Evolutionary conservation across 768 basidiomycete species (phyloP).

Genomic region (Gyrodon lividus): DNA sequence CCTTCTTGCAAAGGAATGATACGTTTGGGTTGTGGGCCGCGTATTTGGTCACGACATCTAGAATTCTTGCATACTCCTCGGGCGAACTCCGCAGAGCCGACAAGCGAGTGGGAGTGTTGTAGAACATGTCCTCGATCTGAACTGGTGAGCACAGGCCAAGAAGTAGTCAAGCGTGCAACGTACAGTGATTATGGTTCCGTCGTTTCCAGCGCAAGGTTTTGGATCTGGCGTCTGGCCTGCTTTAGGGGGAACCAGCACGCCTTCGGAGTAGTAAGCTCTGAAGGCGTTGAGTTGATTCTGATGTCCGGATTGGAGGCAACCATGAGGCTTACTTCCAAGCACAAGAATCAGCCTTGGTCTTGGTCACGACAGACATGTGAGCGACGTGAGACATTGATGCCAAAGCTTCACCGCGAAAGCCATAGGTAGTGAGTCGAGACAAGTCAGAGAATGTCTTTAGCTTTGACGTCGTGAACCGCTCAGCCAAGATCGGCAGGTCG

Average conservation of each 20-base stretch:
- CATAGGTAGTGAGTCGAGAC: slow-evolving; percentile 82
- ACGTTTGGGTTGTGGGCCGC: slow-evolving; percentile 90
- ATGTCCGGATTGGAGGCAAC: background rate
- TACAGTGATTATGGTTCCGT: slow-evolving; percentile 88
- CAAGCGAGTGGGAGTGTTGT: slow-evolving; percentile 86
- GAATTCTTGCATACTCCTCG: slow-evolving; percentile 89
- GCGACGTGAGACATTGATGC: slow-evolving; percentile 96
- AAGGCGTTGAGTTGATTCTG: slow-evolving; percentile 1
- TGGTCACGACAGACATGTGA: slow-evolving; percentile 86
- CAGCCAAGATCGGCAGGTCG: slow-evolving; percentile 88
- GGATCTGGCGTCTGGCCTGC: slow-evolving; percentile 73
- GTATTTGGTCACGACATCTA: slow-evolving; percentile 91
- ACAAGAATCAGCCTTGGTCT: slow-evolving; percentile 75
- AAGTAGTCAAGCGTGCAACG: slow-evolving; percentile 20
- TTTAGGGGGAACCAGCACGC: slow-evolving; percentile 66
- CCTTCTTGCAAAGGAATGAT: slow-evolving; percentile 92
- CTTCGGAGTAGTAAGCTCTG: slow-evolving; percentile 84
- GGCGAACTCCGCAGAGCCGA: slow-evolving; percentile 80
- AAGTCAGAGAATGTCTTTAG: slow-evolving; percentile 84
- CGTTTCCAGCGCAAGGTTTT: slow-evolving; percentile 89
- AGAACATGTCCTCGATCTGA: slow-evolving; percentile 95
- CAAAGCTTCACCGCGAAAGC: slow-evolving; percentile 95
- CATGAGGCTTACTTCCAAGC: slow-evolving; percentile 97
- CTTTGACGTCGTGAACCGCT: slow-evolving; percentile 95
- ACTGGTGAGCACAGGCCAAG: background rate